Evolutionary conservation across 2,329 filamentous ascomycete genomes (phyloP), one percentile per base, ranked within the genome.

Genomic region (Coniochaeta sp.): DNA sequence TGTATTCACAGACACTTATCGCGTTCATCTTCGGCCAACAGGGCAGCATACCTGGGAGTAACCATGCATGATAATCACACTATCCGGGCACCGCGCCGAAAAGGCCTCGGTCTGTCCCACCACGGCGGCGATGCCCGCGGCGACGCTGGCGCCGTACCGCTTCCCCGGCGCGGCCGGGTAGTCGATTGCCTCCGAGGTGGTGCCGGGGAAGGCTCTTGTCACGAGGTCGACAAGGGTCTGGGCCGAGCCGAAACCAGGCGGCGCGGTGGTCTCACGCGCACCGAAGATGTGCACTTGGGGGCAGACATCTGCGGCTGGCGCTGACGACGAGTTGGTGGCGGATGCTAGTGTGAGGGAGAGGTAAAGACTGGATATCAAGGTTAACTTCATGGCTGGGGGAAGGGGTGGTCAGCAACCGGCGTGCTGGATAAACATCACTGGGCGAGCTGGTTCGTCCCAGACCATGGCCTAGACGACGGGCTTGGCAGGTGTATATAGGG

Each of bases 61-160:
- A 52, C 84, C 84, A 56, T 86, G 81, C 61, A 86, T 71, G 8
- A 87, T 79, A 24, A 87, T 72, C 64, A 82, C 72, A 4, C 80
- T 80, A 56, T 72, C 72, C 1, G 84, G 84, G 64, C 84, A 87
- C 66, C 73, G 74, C 14, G 73, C 71, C 61, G 81, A 77, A 70
- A 80, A 86, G 6, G 77, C 76, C 34, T 72, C 76, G 9, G 81
- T 69, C 64, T 73, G 72, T n/a, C 63, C 64, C 40, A 71, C 75
- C 26, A 84, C 82, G n/a, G 82, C 82, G 19, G 71, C 64, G 38
- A 81, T 79, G 26, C 85, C 84, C 34, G 77, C 75, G 0, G 74
- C 64, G 8, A 81, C 82, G 34, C 82, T 85, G 63, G 73, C 74
- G 4, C 74, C 77, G 67, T 87, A 87, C 26, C 76, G 68, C 31